Base-by-base conservation (phyloP, 176 grass and related monocot genomes). In the Miscanthus lutarioriparius region DNA sequence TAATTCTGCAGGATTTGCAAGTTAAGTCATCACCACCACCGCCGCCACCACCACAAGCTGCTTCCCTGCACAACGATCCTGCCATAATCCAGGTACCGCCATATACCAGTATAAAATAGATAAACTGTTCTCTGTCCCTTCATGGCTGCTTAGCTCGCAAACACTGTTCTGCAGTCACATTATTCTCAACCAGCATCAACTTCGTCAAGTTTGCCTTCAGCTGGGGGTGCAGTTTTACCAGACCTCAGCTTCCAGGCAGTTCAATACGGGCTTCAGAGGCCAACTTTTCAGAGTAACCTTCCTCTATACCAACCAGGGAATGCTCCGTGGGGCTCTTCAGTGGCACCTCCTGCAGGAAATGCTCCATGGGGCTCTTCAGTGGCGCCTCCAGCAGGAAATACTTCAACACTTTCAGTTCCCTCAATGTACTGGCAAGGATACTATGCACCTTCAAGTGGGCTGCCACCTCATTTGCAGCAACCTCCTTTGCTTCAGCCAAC, bases 381-480 rank as follows among this genome's bases (percentile, higher is more conserved):
- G n/a, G 59, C 35, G 5, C 81, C 85, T 71, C 85, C 78, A 25
- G 71, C 77, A 77, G 94, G 84, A 84, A 97, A 41, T 82, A 85
- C 41, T 35, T 70, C 94, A 47, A 74, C 77, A 7, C 85, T 88
- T 44, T 83, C 84, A 43, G 92, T 88, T 68, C 89, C 91, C 6
- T 80, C 82, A 30, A 84, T 94, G 89, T 97, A 91, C 63, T 91
- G 91, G 94, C 94, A 91, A 82, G 91, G 87, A 83, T 94, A 89
- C 74, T 94, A 93, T 84, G 35, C 79, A 5, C 84, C 84, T 69
- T 79, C 88, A 76, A 83, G 81, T 80, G 89, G 88, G 65, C 89
- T 93, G 84, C 87, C 89, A 84, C 77, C 89, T 75, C 88, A 95
- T 91, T 83, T 90, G 83, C 91, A 89, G 74, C 94, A 89, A 84